These are phyloP conservation scores for Gyrodon lividus DNA, from an alignment of 768 basidiomycete genomes.

Conservation along the genomic window DNA sequence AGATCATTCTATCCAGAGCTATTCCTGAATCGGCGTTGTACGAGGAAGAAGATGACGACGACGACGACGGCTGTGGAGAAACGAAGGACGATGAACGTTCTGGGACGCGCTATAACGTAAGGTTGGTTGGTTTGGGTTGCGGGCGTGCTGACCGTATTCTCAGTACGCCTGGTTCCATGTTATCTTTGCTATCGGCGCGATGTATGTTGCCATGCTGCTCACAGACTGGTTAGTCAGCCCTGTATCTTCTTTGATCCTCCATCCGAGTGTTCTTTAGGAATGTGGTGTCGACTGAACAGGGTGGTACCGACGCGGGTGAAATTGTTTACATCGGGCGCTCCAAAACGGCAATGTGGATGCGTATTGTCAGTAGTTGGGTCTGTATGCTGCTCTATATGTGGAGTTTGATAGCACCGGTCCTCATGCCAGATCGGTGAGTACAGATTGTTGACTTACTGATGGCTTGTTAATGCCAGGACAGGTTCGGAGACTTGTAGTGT, in stretches of 20 bases:
- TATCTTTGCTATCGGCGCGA: constrained; percentile 92
- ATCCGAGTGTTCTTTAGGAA: constrained; percentile 49
- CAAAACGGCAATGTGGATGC: constrained; percentile 99
- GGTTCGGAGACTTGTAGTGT: constrained; percentile 26
- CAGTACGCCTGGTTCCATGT: constrained; percentile 99
- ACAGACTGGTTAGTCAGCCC: constrained; percentile 83
- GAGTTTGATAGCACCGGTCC: constrained; percentile 84
- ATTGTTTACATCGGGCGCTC: constrained; percentile 93
- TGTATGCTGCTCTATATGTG: constrained; percentile 84
- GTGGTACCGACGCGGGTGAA: constrained; percentile 51
- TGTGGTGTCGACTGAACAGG: constrained; percentile 58
- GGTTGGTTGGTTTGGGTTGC: constrained; percentile 21
- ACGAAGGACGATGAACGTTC: constrained; percentile 88
- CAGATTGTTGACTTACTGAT: background rate
- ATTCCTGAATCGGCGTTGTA: constrained; percentile 90
- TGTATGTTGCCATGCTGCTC: constrained; percentile 97
- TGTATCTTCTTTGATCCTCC: constrained; percentile 2
- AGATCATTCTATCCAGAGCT: constrained; percentile 47
- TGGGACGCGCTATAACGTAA: constrained; percentile 92
- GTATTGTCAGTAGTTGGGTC: constrained; percentile 93
- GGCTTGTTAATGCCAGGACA: constrained; percentile 9
- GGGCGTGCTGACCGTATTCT: background rate
- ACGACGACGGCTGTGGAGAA: constrained; percentile 69
- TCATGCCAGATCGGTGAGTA: constrained; percentile 86
- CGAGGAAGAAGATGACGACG: constrained; percentile 75